These are phyloP conservation scores for Metschnikowia amazonensis DNA, from an alignment of 805 yeast species.

Conservation along the genomic window DNA sequence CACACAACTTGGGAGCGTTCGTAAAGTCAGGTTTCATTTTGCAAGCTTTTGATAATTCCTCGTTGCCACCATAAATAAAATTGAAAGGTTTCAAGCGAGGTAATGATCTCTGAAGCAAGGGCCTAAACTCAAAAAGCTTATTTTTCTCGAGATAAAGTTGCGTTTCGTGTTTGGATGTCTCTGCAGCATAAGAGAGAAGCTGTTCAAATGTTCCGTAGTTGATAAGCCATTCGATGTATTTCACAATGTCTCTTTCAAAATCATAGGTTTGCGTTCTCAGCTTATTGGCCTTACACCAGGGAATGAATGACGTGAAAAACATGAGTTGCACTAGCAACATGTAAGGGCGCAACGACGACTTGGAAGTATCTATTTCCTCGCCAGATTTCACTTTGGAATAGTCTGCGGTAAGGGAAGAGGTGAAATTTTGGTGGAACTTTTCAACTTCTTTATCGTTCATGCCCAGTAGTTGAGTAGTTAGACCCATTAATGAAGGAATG, in stretches of 20 bases:
- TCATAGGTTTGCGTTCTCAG: slow-evolving; percentile 44
- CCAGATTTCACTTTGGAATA: slow-evolving; percentile 19
- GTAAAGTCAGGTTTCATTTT: slow-evolving; percentile 24
- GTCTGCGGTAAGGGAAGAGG: slow-evolving; percentile 28
- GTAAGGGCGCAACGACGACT: slow-evolving; percentile 29
- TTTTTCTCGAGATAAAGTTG: slow-evolving; percentile 37
- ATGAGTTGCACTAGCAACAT: slow-evolving; percentile 45
- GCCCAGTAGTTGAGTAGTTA: slow-evolving; percentile 42
- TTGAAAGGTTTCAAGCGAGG: slow-evolving; percentile 55
- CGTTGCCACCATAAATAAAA: slow-evolving; percentile 46
- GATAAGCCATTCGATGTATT: slow-evolving; percentile 56
- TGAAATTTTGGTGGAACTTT: slow-evolving; percentile 38
- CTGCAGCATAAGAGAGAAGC: slow-evolving; percentile 57
- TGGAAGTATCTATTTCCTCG: slow-evolving; percentile 30
- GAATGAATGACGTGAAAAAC: slow-evolving; percentile 55
- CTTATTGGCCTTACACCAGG: slow-evolving; percentile 59
- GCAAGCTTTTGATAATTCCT: slow-evolving; percentile 26
- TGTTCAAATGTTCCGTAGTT: slow-evolving; percentile 70
- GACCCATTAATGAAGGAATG: slow-evolving; percentile 54
- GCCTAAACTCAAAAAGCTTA: slow-evolving; percentile 60
- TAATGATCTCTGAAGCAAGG: slow-evolving; percentile 60
- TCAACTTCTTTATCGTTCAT: slow-evolving; percentile 33
- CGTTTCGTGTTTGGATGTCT: slow-evolving; percentile 40
- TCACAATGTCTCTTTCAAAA: slow-evolving; percentile 52
- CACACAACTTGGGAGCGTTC: slow-evolving; percentile 32